Evolutionary conservation across 2,329 filamentous ascomycete species (phyloP), one percentile per base, ranked within the genome.

Genomic region (Trichoderma koningii): DNA sequence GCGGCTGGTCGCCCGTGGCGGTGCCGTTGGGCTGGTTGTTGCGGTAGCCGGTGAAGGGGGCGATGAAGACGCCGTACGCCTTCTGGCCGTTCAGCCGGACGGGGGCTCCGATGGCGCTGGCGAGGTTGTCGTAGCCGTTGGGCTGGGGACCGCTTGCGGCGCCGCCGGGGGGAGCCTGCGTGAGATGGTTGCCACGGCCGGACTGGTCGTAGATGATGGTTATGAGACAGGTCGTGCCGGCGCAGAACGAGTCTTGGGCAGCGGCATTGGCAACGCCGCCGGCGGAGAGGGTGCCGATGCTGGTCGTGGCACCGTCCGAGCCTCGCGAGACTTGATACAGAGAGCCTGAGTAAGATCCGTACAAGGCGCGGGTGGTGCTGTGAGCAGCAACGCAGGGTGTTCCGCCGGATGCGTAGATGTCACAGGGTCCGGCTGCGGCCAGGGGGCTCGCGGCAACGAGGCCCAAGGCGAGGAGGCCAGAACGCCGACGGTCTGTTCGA

Each of bases 11-110:
- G 1, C 48, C 59, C 17, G 21, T 53, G 4, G 59, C 59, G 10
- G 38, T 53, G 5, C 59, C 59, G 9, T 38, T 53, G 15, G 30
- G 21, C 5, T 48, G n/a, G 26, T 62, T 62, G 26, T 62, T 62
- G 26, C 59, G 48, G n/a, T 62, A 62, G 14, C 59, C 59, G 23
- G 59, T 62, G 7, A 12, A 38, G 14, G 59, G 59, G 1, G 59
- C 47, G 38, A 62, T 62, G 26, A 62, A 62, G 47, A 62, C 59
- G 26, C 59, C 59, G n/a, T 62, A 62, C 19, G 48, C 59, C 38
- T 62, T 62, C n/a, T 62, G 59, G 23, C 59, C 59, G 10, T 53
- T 53, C 14, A 62, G 38, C 7, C 44, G 41, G n/a, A 62, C 59
- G 5, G 59, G 59, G 5, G 59, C 59, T 42, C 48, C 59, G n/a